Evolutionary conservation across 495 filamentous ascomycete species (phyloP).

Genomic region (Aspergillus bridgeri): DNA sequence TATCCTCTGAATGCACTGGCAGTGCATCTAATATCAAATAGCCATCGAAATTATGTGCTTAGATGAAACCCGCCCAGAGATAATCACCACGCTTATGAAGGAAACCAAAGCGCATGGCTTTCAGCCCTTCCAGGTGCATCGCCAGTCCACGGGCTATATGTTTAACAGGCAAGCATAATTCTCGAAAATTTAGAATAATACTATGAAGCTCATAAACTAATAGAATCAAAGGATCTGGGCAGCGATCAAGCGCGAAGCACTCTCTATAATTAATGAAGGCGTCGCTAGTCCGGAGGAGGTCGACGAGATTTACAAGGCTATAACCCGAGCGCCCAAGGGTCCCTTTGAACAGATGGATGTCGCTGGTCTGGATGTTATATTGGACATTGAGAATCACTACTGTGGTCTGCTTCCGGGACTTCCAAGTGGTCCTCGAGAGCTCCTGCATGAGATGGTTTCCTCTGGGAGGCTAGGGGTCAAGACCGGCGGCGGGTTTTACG

Average conservation of each 20-base stretch:
- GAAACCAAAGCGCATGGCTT: conserved; percentile 33
- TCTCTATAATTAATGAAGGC: conserved; percentile 30
- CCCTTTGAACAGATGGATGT: conserved; percentile 43
- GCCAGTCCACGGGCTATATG: conserved; percentile 35
- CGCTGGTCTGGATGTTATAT: conserved; percentile 37
- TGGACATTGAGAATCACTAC: conserved; percentile 42
- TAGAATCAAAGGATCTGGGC: conserved; percentile 33
- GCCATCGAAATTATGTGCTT: conserved; percentile 43
- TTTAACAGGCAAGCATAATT: conserved; percentile 31
- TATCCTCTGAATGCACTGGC: too few species aligned
- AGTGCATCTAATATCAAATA: conserved; percentile 1
- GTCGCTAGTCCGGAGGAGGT: conserved; percentile 33
- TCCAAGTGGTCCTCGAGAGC: conserved; percentile 22
- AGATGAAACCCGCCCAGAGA: conserved; percentile 22
- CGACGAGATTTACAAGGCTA: conserved; percentile 38
- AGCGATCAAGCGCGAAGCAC: conserved; percentile 39
- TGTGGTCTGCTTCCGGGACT: conserved; percentile 18
- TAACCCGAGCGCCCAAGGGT: conserved; percentile 33
- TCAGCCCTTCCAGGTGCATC: conserved; percentile 33
- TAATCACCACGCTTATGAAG: conserved; percentile 25
- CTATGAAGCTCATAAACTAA: neutral
- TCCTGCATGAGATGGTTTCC: conserved; percentile 24
- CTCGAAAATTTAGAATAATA: neutral
- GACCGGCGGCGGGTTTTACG: conserved; percentile 31
- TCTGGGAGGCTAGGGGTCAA: conserved; percentile 29